Conservation (phyloP, 768 basidiomycete species). For the Jaapia argillacea region DNA sequence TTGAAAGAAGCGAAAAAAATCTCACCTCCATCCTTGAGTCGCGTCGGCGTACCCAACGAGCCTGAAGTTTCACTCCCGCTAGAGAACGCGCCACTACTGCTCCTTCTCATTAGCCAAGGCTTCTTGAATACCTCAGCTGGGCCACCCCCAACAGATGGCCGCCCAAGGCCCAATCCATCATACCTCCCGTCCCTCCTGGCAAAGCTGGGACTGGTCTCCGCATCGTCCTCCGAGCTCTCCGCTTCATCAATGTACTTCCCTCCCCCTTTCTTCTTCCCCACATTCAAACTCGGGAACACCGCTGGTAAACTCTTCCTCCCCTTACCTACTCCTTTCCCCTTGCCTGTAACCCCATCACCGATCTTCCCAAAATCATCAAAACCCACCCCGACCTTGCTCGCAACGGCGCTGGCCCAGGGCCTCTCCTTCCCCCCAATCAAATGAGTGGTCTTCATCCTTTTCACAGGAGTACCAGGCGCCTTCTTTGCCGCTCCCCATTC, state of each 20-base stretch:
- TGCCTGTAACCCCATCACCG: slow-evolving; percentile 21
- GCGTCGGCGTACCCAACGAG: slow-evolving; percentile 52
- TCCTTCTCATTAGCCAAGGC: slow-evolving; percentile 63
- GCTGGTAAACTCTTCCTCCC: slow-evolving; percentile 68
- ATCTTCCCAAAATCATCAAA: slow-evolving; percentile 26
- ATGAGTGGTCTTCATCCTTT: slow-evolving; percentile 53
- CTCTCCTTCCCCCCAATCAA: slow-evolving; percentile 31
- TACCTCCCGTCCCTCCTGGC: slow-evolving; percentile 46
- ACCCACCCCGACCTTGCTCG: slow-evolving; percentile 50
- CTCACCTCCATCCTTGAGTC: slow-evolving; percentile 40
- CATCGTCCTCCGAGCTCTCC: slow-evolving; percentile 54
- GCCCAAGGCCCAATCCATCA: slow-evolving; percentile 56
- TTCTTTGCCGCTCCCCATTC: slow-evolving; percentile 37
- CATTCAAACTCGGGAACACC: slow-evolving; percentile 42
- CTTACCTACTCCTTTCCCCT: slow-evolving; percentile 25
- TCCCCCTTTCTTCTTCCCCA: slow-evolving; percentile 23
- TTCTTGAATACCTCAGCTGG: slow-evolving; percentile 9
- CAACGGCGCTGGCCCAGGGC: slow-evolving; percentile 77
- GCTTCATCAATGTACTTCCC: slow-evolving; percentile 18
- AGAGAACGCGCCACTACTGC: slow-evolving; percentile 76
- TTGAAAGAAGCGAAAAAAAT: background rate
- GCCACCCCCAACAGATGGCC: slow-evolving; percentile 30
- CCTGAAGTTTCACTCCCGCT: slow-evolving; percentile 59
- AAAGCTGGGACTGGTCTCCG: slow-evolving; percentile 50
- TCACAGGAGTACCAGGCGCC: slow-evolving; percentile 76